Evolutionary conservation across 106 monocot species (phyloP).

Genomic region (Apostasia shenzhenica): DNA sequence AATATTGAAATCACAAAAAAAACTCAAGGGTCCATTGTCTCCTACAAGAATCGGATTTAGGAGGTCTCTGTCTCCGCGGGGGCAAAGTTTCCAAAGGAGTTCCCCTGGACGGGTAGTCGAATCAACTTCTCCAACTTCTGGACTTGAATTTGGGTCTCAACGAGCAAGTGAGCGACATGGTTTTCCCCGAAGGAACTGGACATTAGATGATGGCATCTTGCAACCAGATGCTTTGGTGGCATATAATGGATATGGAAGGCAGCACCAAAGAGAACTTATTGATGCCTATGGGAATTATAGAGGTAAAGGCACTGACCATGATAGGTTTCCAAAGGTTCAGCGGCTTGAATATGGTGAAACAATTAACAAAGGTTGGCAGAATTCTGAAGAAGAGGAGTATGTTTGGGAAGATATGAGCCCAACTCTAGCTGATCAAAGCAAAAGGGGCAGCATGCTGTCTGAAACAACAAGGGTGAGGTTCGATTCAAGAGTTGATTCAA

Average conservation of each 20-base stretch:
- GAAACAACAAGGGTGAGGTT: conserved; percentile 17
- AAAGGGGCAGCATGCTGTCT: conserved; percentile 18
- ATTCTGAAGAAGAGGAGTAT: conserved; percentile 91
- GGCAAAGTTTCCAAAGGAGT: conserved; percentile 18
- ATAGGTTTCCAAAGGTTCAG: conserved; percentile 49
- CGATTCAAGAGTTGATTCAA: conserved; percentile 19
- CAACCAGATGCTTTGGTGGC: conserved; percentile 10
- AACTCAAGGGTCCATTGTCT: conserved; percentile 18
- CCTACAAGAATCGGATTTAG: conserved; percentile 25
- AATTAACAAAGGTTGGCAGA: conserved; percentile 58
- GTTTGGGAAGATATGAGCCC: conserved; percentile 98
- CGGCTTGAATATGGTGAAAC: conserved; percentile 27
- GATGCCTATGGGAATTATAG: conserved; percentile 81
- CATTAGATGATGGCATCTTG: conserved; percentile 15
- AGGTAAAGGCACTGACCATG: conserved; percentile 25
- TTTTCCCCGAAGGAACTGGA: conserved; percentile 24
- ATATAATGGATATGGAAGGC: conserved; percentile 36
- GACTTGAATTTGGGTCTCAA: conserved; percentile 19
- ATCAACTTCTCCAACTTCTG: conserved; percentile 31
- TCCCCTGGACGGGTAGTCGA: conserved; percentile 27
- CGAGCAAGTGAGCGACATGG: conserved; percentile 30
- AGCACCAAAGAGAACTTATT: conserved; percentile 59
- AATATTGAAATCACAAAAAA: conserved; percentile 20
- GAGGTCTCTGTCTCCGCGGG: conserved; percentile 41
- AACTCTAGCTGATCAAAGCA: conserved; percentile 38